Evolutionary conservation across 2,329 filamentous ascomycete species (phyloP).

Genomic region (Fusarium coicis): DNA sequence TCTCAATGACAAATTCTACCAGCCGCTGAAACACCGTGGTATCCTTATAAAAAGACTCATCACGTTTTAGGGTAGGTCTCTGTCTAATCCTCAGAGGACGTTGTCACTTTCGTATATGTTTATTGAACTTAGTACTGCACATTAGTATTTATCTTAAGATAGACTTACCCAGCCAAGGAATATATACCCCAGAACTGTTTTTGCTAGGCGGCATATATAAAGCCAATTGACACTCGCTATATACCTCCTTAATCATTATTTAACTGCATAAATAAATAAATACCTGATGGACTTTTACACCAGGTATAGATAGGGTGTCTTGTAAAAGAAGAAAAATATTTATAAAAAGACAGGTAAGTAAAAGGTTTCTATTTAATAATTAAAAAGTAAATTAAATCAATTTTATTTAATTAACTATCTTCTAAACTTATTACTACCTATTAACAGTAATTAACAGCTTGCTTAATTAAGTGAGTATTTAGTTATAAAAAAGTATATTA

Average conservation of each 20-base stretch:
- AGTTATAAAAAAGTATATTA: not conserved
- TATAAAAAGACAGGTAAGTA: not conserved
- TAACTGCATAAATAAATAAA: not conserved
- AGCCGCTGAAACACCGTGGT: not conserved
- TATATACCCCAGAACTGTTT: too few relatives aligned
- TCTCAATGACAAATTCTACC: not conserved
- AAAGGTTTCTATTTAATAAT: not conserved
- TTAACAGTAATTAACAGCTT: not conserved
- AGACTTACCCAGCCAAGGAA: not conserved
- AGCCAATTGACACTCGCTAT: too few relatives aligned
- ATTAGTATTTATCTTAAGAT: not conserved
- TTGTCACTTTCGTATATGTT: not conserved
- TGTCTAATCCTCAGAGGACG: not conserved
- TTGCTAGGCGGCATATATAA: not conserved
- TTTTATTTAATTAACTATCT: not conserved
- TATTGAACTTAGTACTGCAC: not conserved
- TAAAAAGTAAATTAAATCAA: not conserved
- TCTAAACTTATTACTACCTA: too few relatives aligned
- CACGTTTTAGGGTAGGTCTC: not conserved
- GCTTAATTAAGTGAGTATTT: too few relatives aligned
- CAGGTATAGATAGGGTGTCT: too few relatives aligned
- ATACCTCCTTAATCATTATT: not conserved
- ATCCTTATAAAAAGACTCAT: not conserved
- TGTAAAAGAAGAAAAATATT: not conserved
- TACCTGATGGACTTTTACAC: not conserved